Evolutionary conservation across 805 yeast genomes (phyloP), one percentile per base, ranked within the genome.

Genomic region (Saccharomycodes ludwigii): DNA sequence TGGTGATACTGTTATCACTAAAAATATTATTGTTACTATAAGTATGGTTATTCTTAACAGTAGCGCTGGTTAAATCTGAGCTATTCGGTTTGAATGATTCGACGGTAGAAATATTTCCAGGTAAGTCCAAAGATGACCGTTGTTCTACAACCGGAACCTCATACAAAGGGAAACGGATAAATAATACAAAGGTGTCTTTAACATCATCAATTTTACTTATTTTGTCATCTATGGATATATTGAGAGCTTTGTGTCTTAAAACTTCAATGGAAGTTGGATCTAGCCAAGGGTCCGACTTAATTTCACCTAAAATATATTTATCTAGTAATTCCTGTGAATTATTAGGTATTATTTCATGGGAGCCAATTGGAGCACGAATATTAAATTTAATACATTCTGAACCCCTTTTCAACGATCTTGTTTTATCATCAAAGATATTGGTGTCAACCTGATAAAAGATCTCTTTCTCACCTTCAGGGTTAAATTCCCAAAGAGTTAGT

Each of bases 141-240:
- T 78, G 85, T 5, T 77, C 66, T 47, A 81, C 80, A 2, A 82
- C 66, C 0, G 91, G 91, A 14, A 74, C 57, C 41, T 76, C 84
- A 52, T 76, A 79, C 35, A 71, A 71, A 11, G 75, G 72, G 25
- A 76, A 59, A 34, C 75, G 82, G 5, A 79, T 50, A 37, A 60
- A 61, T 18, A 73, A 40, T 0, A 56, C 38, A 37, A 59, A 61
- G n/a, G 50, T 40, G 23, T 39, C 37, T 16, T 40, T 43, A 7
- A 35, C 35, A 30, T 46, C 43, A 17, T 52, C 56, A 26, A 77
- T 63, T 37, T 62, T 60, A 25, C 11, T 25, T 20, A 16, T 25
- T 25, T 9, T 10, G 19, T 5, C n/a, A n/a, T 25, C 17, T 20
- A 25, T 16, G 9, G 15, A 18, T 16, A 25, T 16, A n/a, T 25